phyloP scores from a whole-genome alignment of 306 rosid species.

The Cucurbita ficifolia region DNA sequence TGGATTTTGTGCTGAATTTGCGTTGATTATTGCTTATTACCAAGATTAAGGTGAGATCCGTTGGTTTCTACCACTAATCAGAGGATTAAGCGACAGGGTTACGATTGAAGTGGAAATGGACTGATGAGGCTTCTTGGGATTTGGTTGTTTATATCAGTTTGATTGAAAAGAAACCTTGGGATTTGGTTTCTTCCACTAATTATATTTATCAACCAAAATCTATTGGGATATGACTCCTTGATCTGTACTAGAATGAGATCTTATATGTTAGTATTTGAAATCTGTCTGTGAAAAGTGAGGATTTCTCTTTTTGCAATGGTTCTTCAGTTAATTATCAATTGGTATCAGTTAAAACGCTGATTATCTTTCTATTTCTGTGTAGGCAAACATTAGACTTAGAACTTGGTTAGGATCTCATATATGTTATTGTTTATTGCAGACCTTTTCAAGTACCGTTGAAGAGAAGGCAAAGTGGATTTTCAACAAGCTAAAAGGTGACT shows the following conservation, averaged over 20 bases:
- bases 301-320: not conserved
- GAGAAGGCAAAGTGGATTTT: conserved; percentile 96
- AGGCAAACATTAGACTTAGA: not conserved
- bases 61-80: not conserved
- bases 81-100: not conserved
- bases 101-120: not conserved
- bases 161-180: not conserved
- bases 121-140: not conserved
- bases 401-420: not conserved
- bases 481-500: conserved; percentile 81
- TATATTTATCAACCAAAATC: not conserved
- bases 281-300: not conserved
- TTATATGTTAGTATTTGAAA: not conserved
- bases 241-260: not conserved
- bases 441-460: conserved; percentile 77
- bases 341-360: not conserved
- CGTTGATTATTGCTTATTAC: not conserved
- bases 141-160: not conserved
- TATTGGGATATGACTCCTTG: not conserved
- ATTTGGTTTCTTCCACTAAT: not conserved
- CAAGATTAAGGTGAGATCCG: conserved; percentile 31
- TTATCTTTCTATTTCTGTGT: not conserved
- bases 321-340: not conserved
- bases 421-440: conserved; percentile 30
- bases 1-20: conserved; percentile 12